These are phyloP conservation scores for Phytophthora sansomeana DNA, from an alignment of 352 stramenopile genomes.

Conservation along the genomic window DNA sequence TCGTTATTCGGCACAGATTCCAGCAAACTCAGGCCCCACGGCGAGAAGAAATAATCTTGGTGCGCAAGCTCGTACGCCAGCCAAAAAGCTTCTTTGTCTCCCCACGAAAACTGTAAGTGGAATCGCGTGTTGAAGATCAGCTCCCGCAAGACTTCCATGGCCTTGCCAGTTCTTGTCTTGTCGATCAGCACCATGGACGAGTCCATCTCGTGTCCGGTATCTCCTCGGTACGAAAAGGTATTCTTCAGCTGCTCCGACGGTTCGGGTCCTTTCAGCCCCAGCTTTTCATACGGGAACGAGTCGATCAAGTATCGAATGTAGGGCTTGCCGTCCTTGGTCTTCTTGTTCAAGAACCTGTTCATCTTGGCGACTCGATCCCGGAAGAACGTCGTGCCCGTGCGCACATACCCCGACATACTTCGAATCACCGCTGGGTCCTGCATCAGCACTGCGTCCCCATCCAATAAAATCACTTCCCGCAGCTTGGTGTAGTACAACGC, in stretches of 20 bases:
- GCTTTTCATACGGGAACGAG: conserved; percentile 55
- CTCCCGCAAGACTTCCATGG: conserved; percentile 50
- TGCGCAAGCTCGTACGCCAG: conserved; percentile 62
- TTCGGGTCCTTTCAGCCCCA: conserved; percentile 33
- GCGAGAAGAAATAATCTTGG: conserved; percentile 62
- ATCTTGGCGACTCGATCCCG: conserved; percentile 63
- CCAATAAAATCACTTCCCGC: conserved; percentile 56
- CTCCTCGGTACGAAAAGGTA: conserved; percentile 47
- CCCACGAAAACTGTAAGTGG: conserved; percentile 58
- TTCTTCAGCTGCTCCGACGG: conserved; percentile 51
- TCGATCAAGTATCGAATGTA: conserved; percentile 50
- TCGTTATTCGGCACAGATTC: conserved; percentile 48
- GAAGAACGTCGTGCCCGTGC: conserved; percentile 70
- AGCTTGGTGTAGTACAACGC: conserved; percentile 62
- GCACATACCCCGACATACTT: conserved; percentile 43
- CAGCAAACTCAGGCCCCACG: conserved; percentile 45
- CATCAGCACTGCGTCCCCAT: conserved; percentile 63
- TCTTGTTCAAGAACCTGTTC: conserved; percentile 41
- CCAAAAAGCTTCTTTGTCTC: conserved; percentile 63
- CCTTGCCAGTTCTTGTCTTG: conserved; percentile 45
- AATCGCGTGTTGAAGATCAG: conserved; percentile 56
- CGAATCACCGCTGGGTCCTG: conserved; percentile 48
- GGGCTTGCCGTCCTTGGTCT: conserved; percentile 39
- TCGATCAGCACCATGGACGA: conserved; percentile 66
- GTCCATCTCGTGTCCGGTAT: conserved; percentile 61